Conservation (phyloP, 75 land plant species). For the Adiantum capillusveneris region DNA sequence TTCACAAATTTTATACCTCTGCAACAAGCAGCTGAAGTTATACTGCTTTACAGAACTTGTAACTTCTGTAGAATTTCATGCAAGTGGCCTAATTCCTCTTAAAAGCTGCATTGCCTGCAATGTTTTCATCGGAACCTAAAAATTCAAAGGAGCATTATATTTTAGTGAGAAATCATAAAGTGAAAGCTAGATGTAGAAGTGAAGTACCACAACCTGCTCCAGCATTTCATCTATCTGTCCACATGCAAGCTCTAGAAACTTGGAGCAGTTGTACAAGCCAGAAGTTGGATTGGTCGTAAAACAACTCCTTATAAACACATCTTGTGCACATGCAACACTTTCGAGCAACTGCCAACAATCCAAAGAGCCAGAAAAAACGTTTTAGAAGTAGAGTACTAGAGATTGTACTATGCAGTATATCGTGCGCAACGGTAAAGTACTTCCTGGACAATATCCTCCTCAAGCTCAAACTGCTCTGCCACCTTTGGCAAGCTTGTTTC, state of each 20-base stretch:
- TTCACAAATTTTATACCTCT: too few relatives aligned
- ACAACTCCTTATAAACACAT: conserved; percentile 4
- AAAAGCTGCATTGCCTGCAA: too few relatives aligned
- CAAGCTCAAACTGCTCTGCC: conserved; percentile 18
- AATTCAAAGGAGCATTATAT: too few relatives aligned
- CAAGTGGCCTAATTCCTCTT: too few relatives aligned
- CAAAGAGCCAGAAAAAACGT: neutral
- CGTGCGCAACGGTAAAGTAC: conserved; percentile 2
- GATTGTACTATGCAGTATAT: neutral
- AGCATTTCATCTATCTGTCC: conserved; percentile 1
- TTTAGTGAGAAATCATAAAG: too few relatives aligned
- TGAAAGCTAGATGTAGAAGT: too few relatives aligned
- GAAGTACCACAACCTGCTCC: neutral
- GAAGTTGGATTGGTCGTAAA: neutral
- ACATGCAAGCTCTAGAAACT: neutral
- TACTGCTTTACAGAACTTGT: too few relatives aligned
- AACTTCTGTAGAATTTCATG: too few relatives aligned
- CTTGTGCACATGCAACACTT: neutral
- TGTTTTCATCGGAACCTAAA: too few relatives aligned
- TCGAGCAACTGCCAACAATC: neutral
- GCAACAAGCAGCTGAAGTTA: too few relatives aligned
- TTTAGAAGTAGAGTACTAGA: neutral
- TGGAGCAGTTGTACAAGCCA: neutral
- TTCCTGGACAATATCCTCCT: conserved; percentile 14
- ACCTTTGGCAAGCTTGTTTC: conserved; percentile 12